Base-by-base conservation (phyloP, 1,139 yeast genomes). In the Suzukiozyma palmioleophila region DNA sequence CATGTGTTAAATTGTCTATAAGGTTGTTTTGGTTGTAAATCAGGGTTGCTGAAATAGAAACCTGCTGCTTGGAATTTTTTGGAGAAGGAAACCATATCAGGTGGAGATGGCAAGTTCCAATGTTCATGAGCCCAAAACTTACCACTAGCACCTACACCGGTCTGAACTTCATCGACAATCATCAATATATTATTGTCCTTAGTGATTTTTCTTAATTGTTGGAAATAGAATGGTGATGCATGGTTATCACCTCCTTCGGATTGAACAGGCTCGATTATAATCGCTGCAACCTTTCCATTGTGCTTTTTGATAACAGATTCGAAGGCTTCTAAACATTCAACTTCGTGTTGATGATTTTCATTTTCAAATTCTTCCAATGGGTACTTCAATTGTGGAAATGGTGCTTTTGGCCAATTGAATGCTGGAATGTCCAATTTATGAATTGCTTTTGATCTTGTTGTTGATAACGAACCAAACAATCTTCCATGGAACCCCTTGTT, bases 61-160 rank as follows among this genome's bases (percentile, higher is more conserved):
- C 90, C 90, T 8, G 89, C 89, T 43, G 85, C 79, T 62, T 83
- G 90, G 73, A 82, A 81, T 59, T 83, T 82, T 62, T 83, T 83
- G 45, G 87, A 80, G 59, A 83, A 83, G 1, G 89, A 79, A 39
- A 83, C 87, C 65, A 83, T 69, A 57, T 83, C 90, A 34, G 84
- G 84, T 13, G 85, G 75, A 39, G 81, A 75, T 32, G 78, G 54
- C 48, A 80, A 71, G 50, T 79, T 73, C 63, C 84, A 81, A 59
- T 79, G 83, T 59, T 81, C 86, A 53, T 81, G 88, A 46, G 83
- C 80, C 88, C 88, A 81, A 59, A 81, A 65, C 52, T 74, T 73
- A 51, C 88, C 88, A 38, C 83, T 75, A 24, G 86, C 85, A 48
- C 84, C 88, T 35, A 81, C 82, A 50, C 88, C 88, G 26, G 88